These are phyloP conservation scores for Candida golubevii DNA, from an alignment of 805 yeast species.

Conservation along the genomic window DNA sequence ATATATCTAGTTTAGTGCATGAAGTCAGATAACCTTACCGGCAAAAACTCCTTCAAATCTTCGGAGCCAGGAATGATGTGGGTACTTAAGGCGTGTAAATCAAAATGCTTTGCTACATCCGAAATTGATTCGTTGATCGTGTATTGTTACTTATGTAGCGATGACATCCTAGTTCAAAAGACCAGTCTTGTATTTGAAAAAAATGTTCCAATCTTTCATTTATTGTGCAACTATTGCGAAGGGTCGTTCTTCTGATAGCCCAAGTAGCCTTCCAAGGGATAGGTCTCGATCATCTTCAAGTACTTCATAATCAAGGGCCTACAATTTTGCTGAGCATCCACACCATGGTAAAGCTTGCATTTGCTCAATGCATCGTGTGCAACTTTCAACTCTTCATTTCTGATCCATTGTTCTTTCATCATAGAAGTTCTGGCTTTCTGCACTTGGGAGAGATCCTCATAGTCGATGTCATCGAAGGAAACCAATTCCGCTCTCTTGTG, in stretches of 20 bases:
- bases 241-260: conserved; percentile 92
- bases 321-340: conserved; percentile 63
- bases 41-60: too few species aligned
- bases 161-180: conserved; percentile 7
- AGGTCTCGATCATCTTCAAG: conserved; percentile 68
- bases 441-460: conserved; percentile 58
- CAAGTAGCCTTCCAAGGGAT: conserved; percentile 66
- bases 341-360: conserved; percentile 60
- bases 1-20: too few species aligned
- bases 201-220: background rate
- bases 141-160: conserved; percentile 13
- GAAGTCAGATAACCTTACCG: too few species aligned
- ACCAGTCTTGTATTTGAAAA: conserved; percentile 3
- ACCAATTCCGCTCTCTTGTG: conserved; percentile 64
- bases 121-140: background rate
- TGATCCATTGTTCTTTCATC: conserved; percentile 76
- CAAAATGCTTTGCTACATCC: background rate
- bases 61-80: too few species aligned
- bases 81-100: too few species aligned
- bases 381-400: conserved; percentile 60
- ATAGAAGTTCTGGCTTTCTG: conserved; percentile 72
- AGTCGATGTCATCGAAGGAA: conserved; percentile 80
- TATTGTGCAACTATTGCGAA: conserved; percentile 43
- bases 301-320: conserved; percentile 73
- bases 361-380: conserved; percentile 72